Conservation (phyloP, 2,329 filamentous ascomycete genomes). For the Apiospora aurea region DNA sequence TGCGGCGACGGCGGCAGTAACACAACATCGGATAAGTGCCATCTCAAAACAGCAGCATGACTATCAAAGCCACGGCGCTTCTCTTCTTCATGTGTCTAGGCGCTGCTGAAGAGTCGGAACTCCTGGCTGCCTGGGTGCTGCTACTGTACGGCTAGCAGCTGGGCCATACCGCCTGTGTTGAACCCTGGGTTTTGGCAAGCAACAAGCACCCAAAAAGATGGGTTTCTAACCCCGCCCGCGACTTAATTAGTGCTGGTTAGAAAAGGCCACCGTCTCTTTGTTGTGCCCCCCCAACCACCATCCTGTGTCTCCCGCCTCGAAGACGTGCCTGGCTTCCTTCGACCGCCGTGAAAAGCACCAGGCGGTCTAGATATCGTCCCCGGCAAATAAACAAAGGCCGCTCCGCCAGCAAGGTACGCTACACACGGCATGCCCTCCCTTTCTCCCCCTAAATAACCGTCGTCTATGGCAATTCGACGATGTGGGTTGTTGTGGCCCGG, state of each 20-base stretch:
- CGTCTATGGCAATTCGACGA: conserved; percentile 11
- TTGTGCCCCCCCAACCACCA: conserved; percentile 5
- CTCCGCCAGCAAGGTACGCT: conserved; percentile 12
- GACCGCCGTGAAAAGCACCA: background rate
- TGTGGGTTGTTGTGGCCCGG: conserved; percentile 7
- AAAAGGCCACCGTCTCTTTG: conserved; percentile 22
- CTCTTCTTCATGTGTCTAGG: background rate
- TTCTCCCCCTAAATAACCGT: background rate
- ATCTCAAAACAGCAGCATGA: conserved; percentile 18
- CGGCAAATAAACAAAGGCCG: conserved; percentile 17
- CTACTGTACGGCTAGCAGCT: background rate
- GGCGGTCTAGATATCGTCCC: conserved; percentile 15
- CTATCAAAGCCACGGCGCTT: conserved; percentile 5
- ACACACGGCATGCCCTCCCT: background rate
- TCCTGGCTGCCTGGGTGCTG: background rate
- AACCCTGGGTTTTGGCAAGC: conserved; percentile 20
- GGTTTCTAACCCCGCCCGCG: conserved; percentile 5
- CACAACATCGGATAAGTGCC: conserved; percentile 12
- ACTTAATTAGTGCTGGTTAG: conserved; percentile 18
- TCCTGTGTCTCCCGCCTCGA: conserved; percentile 1
- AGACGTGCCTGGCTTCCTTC: conserved; percentile 9
- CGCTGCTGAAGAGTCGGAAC: background rate
- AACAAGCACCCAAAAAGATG: conserved; percentile 19
- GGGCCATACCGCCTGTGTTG: conserved; percentile 1
- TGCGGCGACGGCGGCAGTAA: conserved; percentile 8